phyloP scores from a whole-genome alignment of 306 rosid genomes.

The Adenanthera pavonina region DNA sequence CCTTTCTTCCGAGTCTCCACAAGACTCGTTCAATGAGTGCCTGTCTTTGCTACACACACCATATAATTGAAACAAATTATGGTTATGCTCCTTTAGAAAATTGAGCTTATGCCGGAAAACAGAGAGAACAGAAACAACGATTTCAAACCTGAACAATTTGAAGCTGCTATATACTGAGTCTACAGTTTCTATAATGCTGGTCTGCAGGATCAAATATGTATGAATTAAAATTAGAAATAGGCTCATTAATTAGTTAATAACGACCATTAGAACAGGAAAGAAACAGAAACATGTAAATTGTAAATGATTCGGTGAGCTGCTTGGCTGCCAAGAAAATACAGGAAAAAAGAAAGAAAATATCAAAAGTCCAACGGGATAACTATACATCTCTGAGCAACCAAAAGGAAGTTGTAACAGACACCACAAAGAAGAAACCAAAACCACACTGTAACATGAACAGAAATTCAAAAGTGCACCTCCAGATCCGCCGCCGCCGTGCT shows the following conservation, averaged over 20 bases:
- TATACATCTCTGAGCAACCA: not conserved
- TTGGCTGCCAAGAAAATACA: slow-evolving; percentile 40
- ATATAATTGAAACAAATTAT: not conserved
- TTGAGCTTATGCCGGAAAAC: slow-evolving; percentile 8
- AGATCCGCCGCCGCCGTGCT: slow-evolving; percentile 53
- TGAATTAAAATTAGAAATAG: slow-evolving; percentile 32
- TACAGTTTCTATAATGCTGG: slow-evolving; percentile 64
- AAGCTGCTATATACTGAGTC: slow-evolving; percentile 43
- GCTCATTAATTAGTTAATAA: not conserved
- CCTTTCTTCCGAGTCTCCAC: slow-evolving; percentile 54
- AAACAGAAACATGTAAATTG: slow-evolving; percentile 6
- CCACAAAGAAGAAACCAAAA: not conserved
- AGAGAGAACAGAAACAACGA: slow-evolving; percentile 15
- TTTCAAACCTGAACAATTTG: slow-evolving; percentile 59
- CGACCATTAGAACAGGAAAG: slow-evolving; percentile 16
- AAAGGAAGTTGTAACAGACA: not conserved
- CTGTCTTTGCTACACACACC: slow-evolving; percentile 42
- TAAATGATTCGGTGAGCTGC: not conserved
- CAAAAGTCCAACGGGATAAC: not conserved
- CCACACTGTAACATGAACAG: not conserved
- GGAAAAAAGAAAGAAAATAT: slow-evolving; percentile 9
- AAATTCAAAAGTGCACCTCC: slow-evolving; percentile 55
- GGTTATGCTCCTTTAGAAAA: slow-evolving; percentile 26
- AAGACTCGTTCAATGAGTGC: slow-evolving; percentile 53
- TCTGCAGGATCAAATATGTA: slow-evolving; percentile 49